Base-by-base conservation (phyloP, 331 rosid genomes). In the Malus hybrid region DNA sequence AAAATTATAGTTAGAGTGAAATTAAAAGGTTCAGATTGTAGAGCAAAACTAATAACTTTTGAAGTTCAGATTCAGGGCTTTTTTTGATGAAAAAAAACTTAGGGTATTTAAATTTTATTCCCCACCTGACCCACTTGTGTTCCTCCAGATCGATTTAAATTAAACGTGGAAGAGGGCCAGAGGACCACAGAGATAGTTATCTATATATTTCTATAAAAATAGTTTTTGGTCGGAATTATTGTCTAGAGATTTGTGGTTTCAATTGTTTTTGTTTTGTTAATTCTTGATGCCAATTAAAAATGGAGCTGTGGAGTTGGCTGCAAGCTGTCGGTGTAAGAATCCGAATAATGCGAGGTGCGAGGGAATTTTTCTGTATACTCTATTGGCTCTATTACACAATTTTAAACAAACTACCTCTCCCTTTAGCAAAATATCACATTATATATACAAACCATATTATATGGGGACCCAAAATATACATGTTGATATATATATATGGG, bases 251-350 rank as follows among this genome's bases (percentile, higher is more conserved):
- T 60, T 60, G 77, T 39, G 57, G 61, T 44, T 63, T 44, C 14
- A 29, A 31, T 74, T 44, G 36, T 44, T 46, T 28, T 42, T 24
- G 6, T 24, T 44, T 36, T 73, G 68, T 60, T 62, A 62, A 61
- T 73, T 73, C 68, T 64, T 15, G 44, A 31, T 64, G 68, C 44
- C 44, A 64, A 31, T 64, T 61, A 29, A 29, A 65, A 65, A 65
- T 65, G 69, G 5, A 65, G 46, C 7, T 18, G 34, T 65, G 69
- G 69, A 74, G 62, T 74, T 74, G 78, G 78, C 70, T 74, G 54
- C 70, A 63, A 74, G 78, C 70, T 74, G 78, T 74, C 70, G 78
- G 48, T 63, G 18, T 66, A 69, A 63, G 62, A 74, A 63, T 63
- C 62, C 67, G 32, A 63, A 63, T n/a, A 74, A 46, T 62, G 28